Percentiles rank a stretch among this genome's conserved stretches.
These are phyloP conservation scores for Kwoniella sp. DNA, from an alignment of 768 basidiomycete genomes.

Conservation along the genomic window DNA sequence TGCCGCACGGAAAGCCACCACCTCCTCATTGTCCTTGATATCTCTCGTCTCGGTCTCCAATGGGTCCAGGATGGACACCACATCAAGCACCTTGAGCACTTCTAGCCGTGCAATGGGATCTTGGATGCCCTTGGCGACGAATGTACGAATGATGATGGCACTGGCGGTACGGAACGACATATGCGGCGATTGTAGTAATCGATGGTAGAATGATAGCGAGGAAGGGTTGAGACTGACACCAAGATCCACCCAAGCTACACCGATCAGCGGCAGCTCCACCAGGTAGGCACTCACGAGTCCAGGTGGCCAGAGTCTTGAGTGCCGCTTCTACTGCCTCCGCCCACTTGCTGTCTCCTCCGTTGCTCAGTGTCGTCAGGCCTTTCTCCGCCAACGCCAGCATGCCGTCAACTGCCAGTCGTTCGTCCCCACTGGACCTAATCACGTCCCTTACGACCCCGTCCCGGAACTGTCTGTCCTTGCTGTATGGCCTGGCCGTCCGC, in stretches of 20 bases:
- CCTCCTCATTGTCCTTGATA: slow-evolving; percentile 74
- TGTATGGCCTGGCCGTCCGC: slow-evolving; percentile 75
- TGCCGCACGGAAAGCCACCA: slow-evolving; percentile 82
- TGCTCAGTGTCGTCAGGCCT: slow-evolving; percentile 40
- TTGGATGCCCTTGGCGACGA: slow-evolving; percentile 89
- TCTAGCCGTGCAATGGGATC: slow-evolving; percentile 84
- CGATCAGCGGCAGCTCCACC: slow-evolving; percentile 14
- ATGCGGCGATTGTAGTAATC: slow-evolving; percentile 69
- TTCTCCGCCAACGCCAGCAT: slow-evolving; percentile 74
- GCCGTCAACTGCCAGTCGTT: slow-evolving; percentile 77
- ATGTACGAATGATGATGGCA: slow-evolving; percentile 70
- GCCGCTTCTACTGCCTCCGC: slow-evolving; percentile 83
- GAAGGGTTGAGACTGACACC: slow-evolving; percentile 87
- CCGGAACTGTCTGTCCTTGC: slow-evolving; percentile 65
- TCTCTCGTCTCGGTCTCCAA: slow-evolving; percentile 70
- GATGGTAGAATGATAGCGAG: slow-evolving; percentile 79
- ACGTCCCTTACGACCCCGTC: slow-evolving; percentile 83
- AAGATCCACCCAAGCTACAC: slow-evolving; percentile 92
- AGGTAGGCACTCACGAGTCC: slow-evolving; percentile 70
- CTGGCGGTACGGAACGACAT: slow-evolving; percentile 73
- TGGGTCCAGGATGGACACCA: slow-evolving; percentile 74
- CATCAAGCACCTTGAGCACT: slow-evolving; percentile 79
- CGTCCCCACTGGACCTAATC: slow-evolving; percentile 79
- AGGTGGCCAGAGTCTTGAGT: slow-evolving; percentile 85
- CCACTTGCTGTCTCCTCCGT: slow-evolving; percentile 54